Base-by-base conservation (phyloP, 78 protist genomes). In the Trichosphaerium sp. region DNA sequence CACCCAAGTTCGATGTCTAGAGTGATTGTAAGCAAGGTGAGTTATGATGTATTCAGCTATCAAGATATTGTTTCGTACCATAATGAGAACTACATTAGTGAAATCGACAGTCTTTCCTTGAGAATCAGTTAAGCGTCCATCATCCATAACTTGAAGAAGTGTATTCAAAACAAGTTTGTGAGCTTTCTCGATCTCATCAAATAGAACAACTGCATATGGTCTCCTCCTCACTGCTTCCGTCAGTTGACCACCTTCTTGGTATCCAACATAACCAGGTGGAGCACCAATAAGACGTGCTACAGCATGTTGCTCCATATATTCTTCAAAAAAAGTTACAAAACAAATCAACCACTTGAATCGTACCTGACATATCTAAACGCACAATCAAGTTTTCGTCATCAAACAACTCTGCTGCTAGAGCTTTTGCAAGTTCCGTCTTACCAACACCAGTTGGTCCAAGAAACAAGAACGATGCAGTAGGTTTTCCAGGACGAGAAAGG, bases 221-320 rank as follows among this genome's bases (percentile, higher is more conserved):
- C 86, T 72, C 26, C 92, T 55, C 15, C 92, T 84, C 25, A 92
- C 91, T 5, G 92, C 85, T 62, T 90, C 96, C 1, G 98, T 91
- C 65, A 94, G 89, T 71, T 84, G 89, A 8, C 98, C 98, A 8
- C 97, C 98, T 31, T 80, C 84, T 34, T 90, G 96, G 70, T 85
- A 76, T 32, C 92, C 96, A 6, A 94, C 89, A 65, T 94, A 94
- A 5, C 98, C 96, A 1, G 98, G 98, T 1, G 98, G 98, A 14
- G 92, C 59, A n/a, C 98, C 98, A 37, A 94, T 91, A 56, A 94
- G 80, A 11, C 92, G 61, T 3, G 94, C 11, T 4, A 90, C 94
- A 1, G 83, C 2, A 34, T 81, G 88, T 57, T 62, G 21, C 73
- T 94, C 96, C 91, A 71, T 80, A 80, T 80, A 94, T 81, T 94